These are phyloP conservation scores for Salicornia ramosissima DNA, from an alignment of 148 eudicot genomes.

Conservation along the genomic window DNA sequence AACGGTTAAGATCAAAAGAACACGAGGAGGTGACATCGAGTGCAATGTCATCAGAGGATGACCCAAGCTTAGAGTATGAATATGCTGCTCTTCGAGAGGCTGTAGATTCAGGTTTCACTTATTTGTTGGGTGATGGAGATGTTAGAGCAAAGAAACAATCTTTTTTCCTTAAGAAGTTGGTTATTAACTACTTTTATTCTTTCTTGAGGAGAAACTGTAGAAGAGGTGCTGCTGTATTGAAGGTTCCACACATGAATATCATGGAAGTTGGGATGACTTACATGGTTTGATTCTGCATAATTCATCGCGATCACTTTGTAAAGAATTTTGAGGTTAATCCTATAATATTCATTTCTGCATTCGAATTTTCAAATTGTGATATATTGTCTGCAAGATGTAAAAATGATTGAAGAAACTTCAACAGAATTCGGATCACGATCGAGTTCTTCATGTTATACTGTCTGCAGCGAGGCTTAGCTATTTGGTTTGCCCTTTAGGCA, in stretches of 20 bases:
- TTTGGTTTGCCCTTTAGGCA: too few relatives aligned
- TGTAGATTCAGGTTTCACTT: constrained; percentile 78
- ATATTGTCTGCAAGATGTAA: too few relatives aligned
- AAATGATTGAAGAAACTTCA: too few relatives aligned
- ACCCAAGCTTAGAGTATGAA: constrained; percentile 77
- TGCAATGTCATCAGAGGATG: constrained; percentile 43
- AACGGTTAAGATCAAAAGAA: constrained; percentile 21
- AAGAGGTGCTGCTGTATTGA: constrained; percentile 75
- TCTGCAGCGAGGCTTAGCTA: too few relatives aligned
- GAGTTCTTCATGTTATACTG: too few relatives aligned
- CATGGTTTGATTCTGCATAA: constrained; percentile 31
- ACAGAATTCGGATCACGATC: too few relatives aligned
- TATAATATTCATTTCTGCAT: too few relatives aligned
- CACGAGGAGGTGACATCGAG: constrained; percentile 37
- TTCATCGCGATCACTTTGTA: neutral
- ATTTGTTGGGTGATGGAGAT: constrained; percentile 75
- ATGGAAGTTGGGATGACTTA: constrained; percentile 84
- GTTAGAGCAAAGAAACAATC: constrained; percentile 82
- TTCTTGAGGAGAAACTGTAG: constrained; percentile 86
- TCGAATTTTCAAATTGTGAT: too few relatives aligned
- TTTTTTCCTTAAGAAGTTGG: constrained; percentile 70
- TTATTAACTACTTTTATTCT: constrained; percentile 78
- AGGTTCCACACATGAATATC: constrained; percentile 83
- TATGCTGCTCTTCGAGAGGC: constrained; percentile 73
- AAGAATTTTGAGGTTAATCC: neutral